phyloP scores from a whole-genome alignment of 2,329 filamentous ascomycete genomes.

The Cordyceps pruinosa region DNA sequence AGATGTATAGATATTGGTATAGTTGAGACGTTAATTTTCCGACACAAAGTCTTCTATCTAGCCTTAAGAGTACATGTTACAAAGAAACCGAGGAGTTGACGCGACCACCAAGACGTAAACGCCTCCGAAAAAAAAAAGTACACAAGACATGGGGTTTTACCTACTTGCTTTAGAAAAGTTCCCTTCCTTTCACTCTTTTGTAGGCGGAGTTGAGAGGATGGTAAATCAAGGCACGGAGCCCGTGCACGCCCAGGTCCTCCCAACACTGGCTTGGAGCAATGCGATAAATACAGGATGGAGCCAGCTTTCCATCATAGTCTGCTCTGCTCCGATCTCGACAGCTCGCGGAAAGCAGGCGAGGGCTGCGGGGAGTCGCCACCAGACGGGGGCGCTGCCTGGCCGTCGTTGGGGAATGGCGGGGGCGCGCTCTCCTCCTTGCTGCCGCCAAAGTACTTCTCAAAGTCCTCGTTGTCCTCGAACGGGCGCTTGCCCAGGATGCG shows the following conservation, averaged over 20 bases:
- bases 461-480: constrained; percentile 78
- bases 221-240: neutral
- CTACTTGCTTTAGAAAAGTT: neutral
- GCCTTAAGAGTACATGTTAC: constrained; percentile 12
- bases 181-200: neutral
- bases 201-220: constrained; percentile 1
- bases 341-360: constrained; percentile 31
- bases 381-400: constrained; percentile 27
- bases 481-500: constrained; percentile 77
- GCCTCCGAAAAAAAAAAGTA: constrained; percentile 5
- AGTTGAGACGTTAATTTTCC: constrained; percentile 7
- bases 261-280: neutral
- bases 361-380: constrained; percentile 29
- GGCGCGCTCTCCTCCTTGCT: constrained; percentile 50
- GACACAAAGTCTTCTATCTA: constrained; percentile 11
- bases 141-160: neutral
- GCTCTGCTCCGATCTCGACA: constrained; percentile 16
- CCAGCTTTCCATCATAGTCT: constrained; percentile 4
- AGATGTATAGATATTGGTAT: neutral
- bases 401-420: constrained; percentile 44
- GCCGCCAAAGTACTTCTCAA: constrained; percentile 85
- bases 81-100: constrained; percentile 11
- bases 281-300: neutral
- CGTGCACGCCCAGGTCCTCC: neutral
- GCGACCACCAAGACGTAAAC: constrained; percentile 11